Percentiles rank a stretch among this genome's conserved stretches.
phyloP scores from a whole-genome alignment of 129 eudicot species.

The Lonicera japonica region DNA sequence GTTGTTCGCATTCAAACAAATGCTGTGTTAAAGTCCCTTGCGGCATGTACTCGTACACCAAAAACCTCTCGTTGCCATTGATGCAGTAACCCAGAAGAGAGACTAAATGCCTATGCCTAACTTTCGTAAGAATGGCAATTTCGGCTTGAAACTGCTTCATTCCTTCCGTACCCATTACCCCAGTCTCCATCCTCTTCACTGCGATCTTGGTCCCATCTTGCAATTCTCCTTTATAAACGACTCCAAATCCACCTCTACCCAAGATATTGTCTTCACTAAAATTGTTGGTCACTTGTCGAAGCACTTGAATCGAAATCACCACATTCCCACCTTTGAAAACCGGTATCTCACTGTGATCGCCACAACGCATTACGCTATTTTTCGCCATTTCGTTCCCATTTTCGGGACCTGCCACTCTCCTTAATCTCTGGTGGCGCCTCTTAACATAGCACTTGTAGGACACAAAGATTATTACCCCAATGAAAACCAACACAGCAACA shows the following conservation, averaged over 20 bases:
- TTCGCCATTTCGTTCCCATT: slow-evolving; percentile 42
- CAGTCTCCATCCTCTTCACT: slow-evolving; percentile 44
- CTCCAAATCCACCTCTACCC: slow-evolving; percentile 42
- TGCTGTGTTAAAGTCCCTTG: slow-evolving; percentile 39
- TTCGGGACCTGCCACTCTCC: slow-evolving; percentile 48
- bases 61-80: slow-evolving; percentile 39
- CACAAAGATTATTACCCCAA: slow-evolving; percentile 46
- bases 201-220: slow-evolving; percentile 44
- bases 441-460: slow-evolving; percentile 46
- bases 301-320: slow-evolving; percentile 50
- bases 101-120: slow-evolving; percentile 41
- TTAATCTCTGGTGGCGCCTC: slow-evolving; percentile 42
- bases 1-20: slow-evolving; percentile 30
- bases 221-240: slow-evolving; percentile 35
- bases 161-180: slow-evolving; percentile 33
- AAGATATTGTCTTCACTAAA: slow-evolving; percentile 31
- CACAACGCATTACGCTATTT: slow-evolving; percentile 25
- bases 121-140: slow-evolving; percentile 39
- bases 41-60: slow-evolving; percentile 47
- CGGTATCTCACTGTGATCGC: slow-evolving; percentile 60
- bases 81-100: slow-evolving; percentile 34
- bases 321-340: slow-evolving; percentile 68
- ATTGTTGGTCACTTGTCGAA: slow-evolving; percentile 32
- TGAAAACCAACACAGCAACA: slow-evolving; percentile 39
- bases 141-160: slow-evolving; percentile 38